These are phyloP conservation scores for Pouteria glomerata DNA, from an alignment of 148 eudicot species.

Conservation along the genomic window DNA sequence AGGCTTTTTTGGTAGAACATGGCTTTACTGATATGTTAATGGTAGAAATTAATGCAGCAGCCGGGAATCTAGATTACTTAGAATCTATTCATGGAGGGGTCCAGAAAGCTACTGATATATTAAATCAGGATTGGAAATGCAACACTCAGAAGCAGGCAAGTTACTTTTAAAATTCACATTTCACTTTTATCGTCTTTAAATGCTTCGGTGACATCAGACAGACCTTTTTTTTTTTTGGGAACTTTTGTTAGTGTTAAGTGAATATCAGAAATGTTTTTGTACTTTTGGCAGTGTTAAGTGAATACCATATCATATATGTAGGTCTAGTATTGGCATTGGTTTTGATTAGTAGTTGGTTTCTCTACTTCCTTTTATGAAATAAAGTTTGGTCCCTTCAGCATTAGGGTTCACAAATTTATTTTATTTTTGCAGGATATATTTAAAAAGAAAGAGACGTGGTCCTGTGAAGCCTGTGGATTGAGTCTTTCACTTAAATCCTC, in stretches of 20 bases:
- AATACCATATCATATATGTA: no score
- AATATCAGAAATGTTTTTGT: no score
- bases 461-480: constrained; percentile 73
- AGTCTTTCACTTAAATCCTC: constrained; percentile 45
- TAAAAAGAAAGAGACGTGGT: constrained; percentile 31
- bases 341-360: not conserved
- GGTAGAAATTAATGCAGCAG: constrained; percentile 79
- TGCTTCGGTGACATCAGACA: no score
- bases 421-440: constrained; percentile 32
- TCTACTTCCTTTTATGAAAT: no score
- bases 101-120: constrained; percentile 41
- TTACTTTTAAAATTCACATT: constrained; percentile 13
- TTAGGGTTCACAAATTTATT: constrained; percentile 3
- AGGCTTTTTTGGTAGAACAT: constrained; percentile 85
- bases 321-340: not conserved
- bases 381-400: not conserved
- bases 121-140: constrained; percentile 46
- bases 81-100: constrained; percentile 49
- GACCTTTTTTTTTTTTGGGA: no score
- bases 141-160: constrained; percentile 51
- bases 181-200: constrained; percentile 2
- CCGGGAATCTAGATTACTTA: constrained; percentile 49
- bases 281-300: no score
- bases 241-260: no score
- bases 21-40: constrained; percentile 78